Evolutionary conservation across 371 early-diverging fungal genomes (phyloP).

Genomic region (Rhizopus delemar): DNA sequence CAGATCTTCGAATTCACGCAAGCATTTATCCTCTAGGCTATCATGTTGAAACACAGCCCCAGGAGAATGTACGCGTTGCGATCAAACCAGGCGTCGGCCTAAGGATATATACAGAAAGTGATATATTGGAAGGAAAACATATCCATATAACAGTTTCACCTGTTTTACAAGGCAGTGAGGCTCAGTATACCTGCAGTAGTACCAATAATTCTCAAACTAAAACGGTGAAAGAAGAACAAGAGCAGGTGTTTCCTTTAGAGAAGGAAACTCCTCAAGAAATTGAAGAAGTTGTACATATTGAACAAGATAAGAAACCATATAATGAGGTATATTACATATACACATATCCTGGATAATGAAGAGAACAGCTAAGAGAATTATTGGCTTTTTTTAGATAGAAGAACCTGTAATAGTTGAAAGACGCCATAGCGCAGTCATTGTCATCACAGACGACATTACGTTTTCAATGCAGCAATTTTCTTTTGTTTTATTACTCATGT

Average conservation of each 20-base stretch:
- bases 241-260: conserved; percentile 6
- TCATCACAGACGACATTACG: conserved; percentile 45
- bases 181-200: conserved; percentile 24
- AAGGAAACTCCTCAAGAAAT: not conserved
- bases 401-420: conserved; percentile 5
- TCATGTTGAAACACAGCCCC: conserved; percentile 22
- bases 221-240: not conserved
- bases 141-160: conserved; percentile 29
- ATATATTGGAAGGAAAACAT: conserved; percentile 33
- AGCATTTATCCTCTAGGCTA: conserved; percentile 45
- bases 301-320: not conserved
- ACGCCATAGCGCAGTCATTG: conserved; percentile 34
- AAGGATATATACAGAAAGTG: conserved; percentile 39
- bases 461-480: conserved; percentile 49
- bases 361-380: not conserved
- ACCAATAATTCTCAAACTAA: not conserved
- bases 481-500: conserved; percentile 43
- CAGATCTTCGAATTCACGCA: conserved; percentile 42
- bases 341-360: not conserved
- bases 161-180: conserved; percentile 3
- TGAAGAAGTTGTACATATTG: not conserved
- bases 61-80: conserved; percentile 30
- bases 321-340: not conserved
- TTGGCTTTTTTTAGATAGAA: not conserved
- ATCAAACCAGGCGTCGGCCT: conserved; percentile 34